A percentile compares a stretch with the other conserved stretches of the same genome.
Conservation (phyloP, 306 rosid genomes). For the Gastrolobium villosum region DNA sequence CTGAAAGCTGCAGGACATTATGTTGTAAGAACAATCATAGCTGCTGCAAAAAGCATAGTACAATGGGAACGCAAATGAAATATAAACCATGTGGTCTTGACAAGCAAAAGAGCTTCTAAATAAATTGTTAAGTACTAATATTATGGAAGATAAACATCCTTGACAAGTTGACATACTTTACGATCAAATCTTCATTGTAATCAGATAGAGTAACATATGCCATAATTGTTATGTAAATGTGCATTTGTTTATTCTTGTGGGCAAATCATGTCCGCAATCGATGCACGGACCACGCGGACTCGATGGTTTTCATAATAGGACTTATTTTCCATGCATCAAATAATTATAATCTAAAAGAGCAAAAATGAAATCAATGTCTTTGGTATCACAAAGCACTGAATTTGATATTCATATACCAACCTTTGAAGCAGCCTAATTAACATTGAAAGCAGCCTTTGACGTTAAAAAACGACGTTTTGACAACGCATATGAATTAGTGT, state of each 20-base stretch:
- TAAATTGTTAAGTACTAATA: neutral
- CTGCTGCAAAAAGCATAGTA: slow-evolving; percentile 30
- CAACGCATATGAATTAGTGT: slow-evolving; percentile 19
- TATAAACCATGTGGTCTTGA: slow-evolving; percentile 3
- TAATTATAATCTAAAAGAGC: neutral
- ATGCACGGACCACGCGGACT: neutral
- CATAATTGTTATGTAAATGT: neutral
- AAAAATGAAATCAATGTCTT: neutral
- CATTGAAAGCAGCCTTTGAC: neutral
- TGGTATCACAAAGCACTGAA: neutral
- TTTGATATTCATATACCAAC: slow-evolving; percentile 16
- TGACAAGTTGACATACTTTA: neutral
- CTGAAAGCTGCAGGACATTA: neutral
- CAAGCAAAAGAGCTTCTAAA: neutral
- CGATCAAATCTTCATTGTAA: slow-evolving; percentile 11
- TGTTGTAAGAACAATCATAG: slow-evolving; percentile 13
- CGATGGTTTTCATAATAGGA: neutral
- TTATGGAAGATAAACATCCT: slow-evolving; percentile 12
- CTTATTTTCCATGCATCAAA: neutral
- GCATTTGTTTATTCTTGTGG: slow-evolving; percentile 8
- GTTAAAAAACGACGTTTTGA: slow-evolving; percentile 23
- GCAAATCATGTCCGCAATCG: slow-evolving; percentile 29
- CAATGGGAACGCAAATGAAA: slow-evolving; percentile 8
- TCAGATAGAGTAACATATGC: neutral
- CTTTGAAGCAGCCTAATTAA: slow-evolving; percentile 2